Evolutionary conservation across 106 monocot species (phyloP).

Genomic region (Dioscorea zingiberensis): DNA sequence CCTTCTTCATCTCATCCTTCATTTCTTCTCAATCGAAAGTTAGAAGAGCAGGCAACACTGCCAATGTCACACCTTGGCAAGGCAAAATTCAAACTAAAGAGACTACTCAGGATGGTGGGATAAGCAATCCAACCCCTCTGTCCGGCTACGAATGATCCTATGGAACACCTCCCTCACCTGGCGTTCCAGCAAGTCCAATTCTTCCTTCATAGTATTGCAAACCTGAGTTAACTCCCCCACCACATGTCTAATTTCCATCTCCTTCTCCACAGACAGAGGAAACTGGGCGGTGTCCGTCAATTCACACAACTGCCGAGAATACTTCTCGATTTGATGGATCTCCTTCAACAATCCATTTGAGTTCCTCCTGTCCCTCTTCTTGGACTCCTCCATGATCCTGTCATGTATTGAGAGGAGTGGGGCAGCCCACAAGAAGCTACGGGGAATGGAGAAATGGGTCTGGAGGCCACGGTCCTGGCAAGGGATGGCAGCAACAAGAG

Average conservation of each 20-base stretch:
- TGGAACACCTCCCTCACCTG: constrained; percentile 73
- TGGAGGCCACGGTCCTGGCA: constrained; percentile 61
- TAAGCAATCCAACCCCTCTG: constrained; percentile 53
- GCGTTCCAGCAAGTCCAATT: constrained; percentile 48
- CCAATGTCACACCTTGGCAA: background rate
- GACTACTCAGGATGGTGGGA: constrained; percentile 27
- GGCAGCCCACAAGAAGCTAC: constrained; percentile 42
- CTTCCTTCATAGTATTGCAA: constrained; percentile 32
- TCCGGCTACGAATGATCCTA: constrained; percentile 50
- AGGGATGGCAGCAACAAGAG: constrained; percentile 58
- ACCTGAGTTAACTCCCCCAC: constrained; percentile 32
- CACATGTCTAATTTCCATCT: constrained; percentile 18
- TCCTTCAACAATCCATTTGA: constrained; percentile 56
- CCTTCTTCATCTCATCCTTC: background rate
- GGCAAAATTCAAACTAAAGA: background rate
- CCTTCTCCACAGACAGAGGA: constrained; percentile 29
- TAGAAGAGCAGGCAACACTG: background rate
- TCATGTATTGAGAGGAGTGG: constrained; percentile 42
- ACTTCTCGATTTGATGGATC: constrained; percentile 43
- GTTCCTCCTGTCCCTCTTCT: constrained; percentile 49
- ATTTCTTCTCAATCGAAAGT: background rate
- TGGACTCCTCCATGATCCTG: constrained; percentile 49
- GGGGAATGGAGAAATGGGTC: constrained; percentile 39
- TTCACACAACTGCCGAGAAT: constrained; percentile 25
- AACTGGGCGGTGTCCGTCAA: constrained; percentile 14